A percentile compares a stretch with the other conserved stretches of the same genome.
Conservation (phyloP, 495 filamentous ascomycete species). For the Podospora pseudoanserina region DNA sequence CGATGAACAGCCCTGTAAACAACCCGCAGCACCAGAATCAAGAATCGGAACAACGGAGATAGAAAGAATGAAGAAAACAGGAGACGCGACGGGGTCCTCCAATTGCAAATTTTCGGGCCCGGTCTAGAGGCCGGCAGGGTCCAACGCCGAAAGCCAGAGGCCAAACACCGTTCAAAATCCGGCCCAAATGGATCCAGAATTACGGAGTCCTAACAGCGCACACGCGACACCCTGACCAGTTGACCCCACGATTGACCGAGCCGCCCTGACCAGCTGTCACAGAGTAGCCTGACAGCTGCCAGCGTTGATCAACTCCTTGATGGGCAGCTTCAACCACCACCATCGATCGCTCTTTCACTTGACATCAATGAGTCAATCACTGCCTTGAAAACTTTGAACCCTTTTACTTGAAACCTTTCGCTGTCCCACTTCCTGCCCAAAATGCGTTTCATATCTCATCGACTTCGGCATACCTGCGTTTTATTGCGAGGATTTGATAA, state of each 20-base stretch:
- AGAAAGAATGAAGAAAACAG: not conserved
- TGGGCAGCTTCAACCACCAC: not conserved
- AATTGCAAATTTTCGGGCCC: conserved; percentile 4
- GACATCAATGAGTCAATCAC: not conserved
- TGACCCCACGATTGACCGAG: not conserved
- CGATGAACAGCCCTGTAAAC: conserved; percentile 1
- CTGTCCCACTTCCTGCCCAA: too few species aligned
- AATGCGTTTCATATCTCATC: too few species aligned
- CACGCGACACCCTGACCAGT: not conserved
- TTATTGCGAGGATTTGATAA: too few species aligned
- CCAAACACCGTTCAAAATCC: not conserved
- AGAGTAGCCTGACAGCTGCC: not conserved
- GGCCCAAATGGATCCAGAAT: conserved; percentile 8
- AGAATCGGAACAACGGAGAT: not conserved
- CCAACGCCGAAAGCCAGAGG: conserved; percentile 1
- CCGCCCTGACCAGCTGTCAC: not conserved
- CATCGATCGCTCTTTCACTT: not conserved
- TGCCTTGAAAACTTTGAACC: not conserved
- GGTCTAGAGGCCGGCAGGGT: conserved; percentile 6
- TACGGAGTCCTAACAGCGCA: conserved; percentile 5
- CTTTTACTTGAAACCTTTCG: too few species aligned
- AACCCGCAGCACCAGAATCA: not conserved
- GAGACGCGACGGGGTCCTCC: not conserved
- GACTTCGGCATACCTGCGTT: too few species aligned
- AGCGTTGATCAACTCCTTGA: not conserved